Evolutionary conservation across 306 rosid species (phyloP).

Genomic region (Casuarina glauca): DNA sequence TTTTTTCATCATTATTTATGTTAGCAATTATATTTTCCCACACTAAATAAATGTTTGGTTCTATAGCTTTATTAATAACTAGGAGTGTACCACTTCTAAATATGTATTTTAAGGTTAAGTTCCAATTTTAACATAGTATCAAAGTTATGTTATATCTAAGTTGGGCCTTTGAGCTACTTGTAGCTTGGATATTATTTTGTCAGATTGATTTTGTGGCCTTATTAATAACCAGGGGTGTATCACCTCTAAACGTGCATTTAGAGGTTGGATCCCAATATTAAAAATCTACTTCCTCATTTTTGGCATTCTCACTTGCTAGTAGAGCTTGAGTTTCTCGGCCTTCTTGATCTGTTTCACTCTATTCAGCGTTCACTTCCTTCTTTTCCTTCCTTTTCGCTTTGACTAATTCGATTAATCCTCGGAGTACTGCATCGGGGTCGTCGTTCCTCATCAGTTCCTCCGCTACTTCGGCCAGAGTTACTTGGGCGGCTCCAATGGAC

Average conservation of each 20-base stretch:
- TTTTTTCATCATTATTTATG: background rate
- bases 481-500: constrained; percentile 13
- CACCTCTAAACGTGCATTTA: too few relatives aligned
- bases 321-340: constrained; percentile 4
- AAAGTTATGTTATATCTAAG: too few relatives aligned
- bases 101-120: too few relatives aligned
- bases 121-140: too few relatives aligned
- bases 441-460: constrained; percentile 37
- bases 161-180: too few relatives aligned
- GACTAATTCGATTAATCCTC: constrained; percentile 31
- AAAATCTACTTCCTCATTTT: background rate
- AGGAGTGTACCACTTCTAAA: too few relatives aligned
- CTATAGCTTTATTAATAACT: background rate
- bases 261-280: too few relatives aligned
- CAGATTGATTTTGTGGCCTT: too few relatives aligned
- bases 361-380: constrained; percentile 28
- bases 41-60: background rate
- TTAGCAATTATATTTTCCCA: background rate
- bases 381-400: constrained; percentile 22
- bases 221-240: too few relatives aligned
- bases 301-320: background rate
- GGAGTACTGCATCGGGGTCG: constrained; percentile 10
- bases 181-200: too few relatives aligned
- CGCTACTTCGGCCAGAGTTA: constrained; percentile 45
- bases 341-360: constrained; percentile 4